These are phyloP conservation scores for Quercus bicolor DNA, from an alignment of 306 rosid genomes.

Conservation along the genomic window DNA sequence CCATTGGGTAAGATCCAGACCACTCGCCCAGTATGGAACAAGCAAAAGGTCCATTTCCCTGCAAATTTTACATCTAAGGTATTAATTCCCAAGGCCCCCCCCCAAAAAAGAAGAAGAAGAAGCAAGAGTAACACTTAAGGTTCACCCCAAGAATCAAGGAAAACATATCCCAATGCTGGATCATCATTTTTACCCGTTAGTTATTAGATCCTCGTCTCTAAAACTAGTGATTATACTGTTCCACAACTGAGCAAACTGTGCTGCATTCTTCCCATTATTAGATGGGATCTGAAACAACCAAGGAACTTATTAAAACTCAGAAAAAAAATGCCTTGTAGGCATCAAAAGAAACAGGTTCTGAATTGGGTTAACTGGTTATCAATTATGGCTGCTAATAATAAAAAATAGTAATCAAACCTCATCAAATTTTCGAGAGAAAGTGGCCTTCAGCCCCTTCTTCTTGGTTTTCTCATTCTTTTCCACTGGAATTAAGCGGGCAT, in stretches of 20 bases:
- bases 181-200: constrained; percentile 51
- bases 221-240: constrained; percentile 80
- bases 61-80: constrained; percentile 15
- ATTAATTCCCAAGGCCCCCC: not conserved
- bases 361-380: constrained; percentile 6
- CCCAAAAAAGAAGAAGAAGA: not conserved
- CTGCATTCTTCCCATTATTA: constrained; percentile 62
- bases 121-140: not conserved
- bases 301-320: not conserved
- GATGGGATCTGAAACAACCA: constrained; percentile 50
- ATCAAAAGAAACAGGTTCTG: not conserved
- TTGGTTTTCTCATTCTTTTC: constrained; percentile 46
- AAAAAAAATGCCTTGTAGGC: not conserved
- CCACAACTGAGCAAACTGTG: constrained; percentile 95
- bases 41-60: constrained; percentile 96
- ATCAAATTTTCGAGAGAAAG: constrained; percentile 58
- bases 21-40: constrained; percentile 79
- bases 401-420: constrained; percentile 53
- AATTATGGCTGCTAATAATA: constrained; percentile 7
- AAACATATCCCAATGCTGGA: constrained; percentile 8
- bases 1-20: constrained; percentile 77
- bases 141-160: constrained; percentile 14
- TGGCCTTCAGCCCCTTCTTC: constrained; percentile 8
- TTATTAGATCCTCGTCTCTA: constrained; percentile 89
- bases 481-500: constrained; percentile 67